These are phyloP conservation scores for Aspergillus indologenus DNA, from an alignment of 495 filamentous ascomycete species.

Conservation along the genomic window DNA sequence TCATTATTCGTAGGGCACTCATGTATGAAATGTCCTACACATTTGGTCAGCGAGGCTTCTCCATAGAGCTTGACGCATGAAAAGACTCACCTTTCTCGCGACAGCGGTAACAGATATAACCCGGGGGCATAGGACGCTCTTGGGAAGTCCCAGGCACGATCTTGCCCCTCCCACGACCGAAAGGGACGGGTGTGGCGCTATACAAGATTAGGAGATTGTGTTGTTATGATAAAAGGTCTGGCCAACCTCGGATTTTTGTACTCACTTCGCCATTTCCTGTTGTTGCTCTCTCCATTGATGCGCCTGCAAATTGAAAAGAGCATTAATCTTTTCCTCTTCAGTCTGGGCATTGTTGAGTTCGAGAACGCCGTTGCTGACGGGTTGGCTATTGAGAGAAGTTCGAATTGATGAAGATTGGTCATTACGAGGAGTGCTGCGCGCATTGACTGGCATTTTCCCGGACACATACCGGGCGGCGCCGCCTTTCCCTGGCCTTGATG, in stretches of 20 bases:
- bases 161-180: constrained; percentile 54
- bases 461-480: constrained; percentile 93
- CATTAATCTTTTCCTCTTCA: constrained; percentile 86
- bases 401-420: constrained; percentile 57
- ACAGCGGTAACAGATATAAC: constrained; percentile 97
- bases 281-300: constrained; percentile 87
- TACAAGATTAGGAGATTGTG: not conserved
- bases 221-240: constrained; percentile 30
- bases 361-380: constrained; percentile 52
- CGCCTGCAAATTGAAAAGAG: constrained; percentile 79
- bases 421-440: constrained; percentile 73
- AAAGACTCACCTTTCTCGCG: constrained; percentile 71
- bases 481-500: constrained; percentile 74
- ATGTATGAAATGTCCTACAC: constrained; percentile 88
- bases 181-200: constrained; percentile 63
- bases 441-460: constrained; percentile 90
- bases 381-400: constrained; percentile 35
- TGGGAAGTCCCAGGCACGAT: constrained; percentile 64
- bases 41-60: not conserved
- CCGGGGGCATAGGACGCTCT: constrained; percentile 83
- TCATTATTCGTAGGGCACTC: constrained; percentile 96
- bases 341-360: constrained; percentile 71
- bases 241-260: constrained; percentile 24
- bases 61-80: constrained; percentile 2
- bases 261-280: constrained; percentile 89